phyloP scores from a whole-genome alignment of 768 basidiomycete species.

The Mycena floridula region DNA sequence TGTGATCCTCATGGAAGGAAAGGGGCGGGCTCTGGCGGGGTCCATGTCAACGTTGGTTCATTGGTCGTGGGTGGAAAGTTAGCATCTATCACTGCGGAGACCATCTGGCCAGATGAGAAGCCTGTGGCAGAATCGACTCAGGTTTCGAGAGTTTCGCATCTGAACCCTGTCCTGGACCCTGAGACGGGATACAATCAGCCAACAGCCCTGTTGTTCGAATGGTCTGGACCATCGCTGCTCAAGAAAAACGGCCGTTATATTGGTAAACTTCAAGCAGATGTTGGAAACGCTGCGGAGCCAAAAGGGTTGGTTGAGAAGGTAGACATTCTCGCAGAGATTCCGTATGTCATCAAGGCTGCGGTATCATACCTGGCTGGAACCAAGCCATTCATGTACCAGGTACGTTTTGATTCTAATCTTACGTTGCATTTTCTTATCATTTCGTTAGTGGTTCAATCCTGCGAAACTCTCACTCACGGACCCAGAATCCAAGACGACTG shows the following conservation, averaged over 20 bases:
- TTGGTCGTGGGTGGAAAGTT: slow-evolving; percentile 79
- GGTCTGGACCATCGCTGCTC: slow-evolving; percentile 67
- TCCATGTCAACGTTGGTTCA: slow-evolving; percentile 80
- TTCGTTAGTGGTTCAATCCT: slow-evolving; percentile 41
- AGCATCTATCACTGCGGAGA: slow-evolving; percentile 72
- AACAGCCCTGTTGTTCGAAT: slow-evolving; percentile 60
- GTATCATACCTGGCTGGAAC: slow-evolving; percentile 91
- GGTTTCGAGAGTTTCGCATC: slow-evolving; percentile 64
- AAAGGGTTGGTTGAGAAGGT: slow-evolving; percentile 88
- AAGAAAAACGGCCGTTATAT: slow-evolving; percentile 45
- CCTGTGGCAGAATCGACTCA: slow-evolving; percentile 30
- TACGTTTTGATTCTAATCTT: slow-evolving; percentile 29
- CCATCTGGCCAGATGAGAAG: slow-evolving; percentile 64
- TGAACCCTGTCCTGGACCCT: slow-evolving; percentile 53
- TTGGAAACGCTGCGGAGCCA: slow-evolving; percentile 52
- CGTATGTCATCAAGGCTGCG: slow-evolving; percentile 85
- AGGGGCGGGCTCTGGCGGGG: slow-evolving; percentile 76
- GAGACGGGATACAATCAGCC: slow-evolving; percentile 84
- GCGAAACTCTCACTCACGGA: slow-evolving; percentile 36
- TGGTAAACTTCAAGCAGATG: slow-evolving; percentile 48
- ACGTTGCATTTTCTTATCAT: slow-evolving; percentile 4
- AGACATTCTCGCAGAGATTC: slow-evolving; percentile 93
- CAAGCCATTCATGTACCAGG: slow-evolving; percentile 94
- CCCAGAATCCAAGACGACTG: slow-evolving; percentile 33
- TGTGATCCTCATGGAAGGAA: slow-evolving; percentile 70